These are phyloP conservation scores for Coccinonectria pachysandricola DNA, from an alignment of 2,329 filamentous ascomycete genomes.

Conservation along the genomic window DNA sequence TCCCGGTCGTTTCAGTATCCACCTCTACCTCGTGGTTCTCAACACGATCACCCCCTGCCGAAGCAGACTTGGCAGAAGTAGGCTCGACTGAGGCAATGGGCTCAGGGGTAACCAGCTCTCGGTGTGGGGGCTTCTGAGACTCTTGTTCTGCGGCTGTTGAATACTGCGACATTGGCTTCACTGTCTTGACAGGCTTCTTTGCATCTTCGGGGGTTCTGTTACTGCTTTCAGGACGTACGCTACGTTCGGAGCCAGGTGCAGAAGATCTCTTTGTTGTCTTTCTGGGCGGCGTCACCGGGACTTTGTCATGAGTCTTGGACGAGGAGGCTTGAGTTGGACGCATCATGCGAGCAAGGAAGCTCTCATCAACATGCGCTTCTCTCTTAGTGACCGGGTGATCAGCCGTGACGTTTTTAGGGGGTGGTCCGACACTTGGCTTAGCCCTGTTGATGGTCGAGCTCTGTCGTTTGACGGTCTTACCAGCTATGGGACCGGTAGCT, in stretches of 20 bases:
- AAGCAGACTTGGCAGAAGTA: no score
- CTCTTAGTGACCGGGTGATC: slow-evolving; percentile 31
- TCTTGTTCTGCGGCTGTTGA: no score
- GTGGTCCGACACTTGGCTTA: slow-evolving; percentile 45
- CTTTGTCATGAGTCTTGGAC: slow-evolving; percentile 57
- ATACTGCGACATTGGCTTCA: no score
- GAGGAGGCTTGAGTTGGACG: slow-evolving; percentile 61
- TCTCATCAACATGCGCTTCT: slow-evolving; percentile 51
- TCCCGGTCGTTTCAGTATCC: no score
- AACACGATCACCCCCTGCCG: background rate
- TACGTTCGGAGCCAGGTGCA: slow-evolving; percentile 10
- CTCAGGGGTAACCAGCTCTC: no score
- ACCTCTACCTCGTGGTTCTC: background rate
- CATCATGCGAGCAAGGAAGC: slow-evolving; percentile 76
- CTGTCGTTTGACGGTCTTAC: slow-evolving; percentile 32
- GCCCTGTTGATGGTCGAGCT: slow-evolving; percentile 33
- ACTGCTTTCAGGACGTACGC: slow-evolving; percentile 12
- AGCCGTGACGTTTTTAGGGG: slow-evolving; percentile 39
- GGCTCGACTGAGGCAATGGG: no score
- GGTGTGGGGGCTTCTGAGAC: no score
- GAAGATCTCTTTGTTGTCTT: slow-evolving; percentile 22
- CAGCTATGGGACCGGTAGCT: slow-evolving; percentile 12
- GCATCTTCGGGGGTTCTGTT: slow-evolving; percentile 16
- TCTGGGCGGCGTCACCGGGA: slow-evolving; percentile 37
- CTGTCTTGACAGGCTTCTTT: slow-evolving; percentile 11